Evolutionary conservation across 176 grass and related monocot species (phyloP).

Genomic region (Carex kokanica): DNA sequence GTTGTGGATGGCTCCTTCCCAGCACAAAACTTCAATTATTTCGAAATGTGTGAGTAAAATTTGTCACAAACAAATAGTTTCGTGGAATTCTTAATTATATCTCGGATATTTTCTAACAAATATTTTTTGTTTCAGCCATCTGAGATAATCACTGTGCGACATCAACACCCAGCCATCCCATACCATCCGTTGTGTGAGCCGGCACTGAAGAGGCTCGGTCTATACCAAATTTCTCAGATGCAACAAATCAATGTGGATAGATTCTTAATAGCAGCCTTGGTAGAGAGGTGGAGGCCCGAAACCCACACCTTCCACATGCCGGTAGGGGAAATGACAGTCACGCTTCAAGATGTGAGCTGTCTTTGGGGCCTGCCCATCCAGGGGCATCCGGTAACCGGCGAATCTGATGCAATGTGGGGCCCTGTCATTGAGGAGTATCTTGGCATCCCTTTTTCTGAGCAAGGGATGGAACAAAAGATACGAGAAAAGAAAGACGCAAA

Average conservation of each 20-base stretch:
- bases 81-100: background rate
- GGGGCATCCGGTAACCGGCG: background rate
- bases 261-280: background rate
- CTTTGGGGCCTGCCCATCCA: background rate
- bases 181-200: background rate
- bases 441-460: background rate
- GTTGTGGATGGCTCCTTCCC: background rate
- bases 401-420: slow-evolving; percentile 1
- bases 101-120: background rate
- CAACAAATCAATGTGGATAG: background rate
- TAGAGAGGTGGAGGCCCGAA: background rate
- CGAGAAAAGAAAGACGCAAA: background rate
- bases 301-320: slow-evolving; percentile 4
- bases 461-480: background rate
- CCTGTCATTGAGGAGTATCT: background rate
- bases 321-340: background rate
- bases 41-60: background rate
- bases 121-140: background rate
- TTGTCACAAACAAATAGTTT: background rate
- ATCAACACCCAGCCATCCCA: background rate
- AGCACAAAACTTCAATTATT: background rate
- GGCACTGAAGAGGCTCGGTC: background rate
- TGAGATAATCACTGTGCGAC: background rate
- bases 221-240: background rate
- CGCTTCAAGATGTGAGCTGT: background rate